Conservation (phyloP, 345 rosid species). For the Eucalyptus albens region DNA sequence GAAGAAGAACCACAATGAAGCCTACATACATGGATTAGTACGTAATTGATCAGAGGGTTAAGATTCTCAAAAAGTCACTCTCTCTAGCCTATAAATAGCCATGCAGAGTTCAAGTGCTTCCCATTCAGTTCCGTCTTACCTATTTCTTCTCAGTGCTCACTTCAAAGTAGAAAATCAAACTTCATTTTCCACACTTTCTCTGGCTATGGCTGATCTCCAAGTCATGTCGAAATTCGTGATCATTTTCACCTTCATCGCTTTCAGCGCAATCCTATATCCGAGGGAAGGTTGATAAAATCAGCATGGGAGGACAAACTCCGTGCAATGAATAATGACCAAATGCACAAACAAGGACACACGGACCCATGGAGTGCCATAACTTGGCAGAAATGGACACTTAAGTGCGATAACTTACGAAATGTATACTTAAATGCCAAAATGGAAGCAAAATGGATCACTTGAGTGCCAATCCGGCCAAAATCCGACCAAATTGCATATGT, state of each 20-base stretch:
- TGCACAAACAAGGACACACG: neutral
- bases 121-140: neutral
- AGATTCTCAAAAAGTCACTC: neutral
- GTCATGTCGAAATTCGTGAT: neutral
- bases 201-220: conserved; percentile 6
- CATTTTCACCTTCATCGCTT: conserved; percentile 4
- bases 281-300: conserved; percentile 20
- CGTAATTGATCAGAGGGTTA: neutral
- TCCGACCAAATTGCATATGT: no score
- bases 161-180: neutral
- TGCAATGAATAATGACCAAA: neutral
- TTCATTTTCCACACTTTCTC: neutral
- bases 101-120: neutral
- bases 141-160: neutral
- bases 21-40: neutral
- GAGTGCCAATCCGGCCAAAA: no score
- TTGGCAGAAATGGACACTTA: no score
- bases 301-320: neutral
- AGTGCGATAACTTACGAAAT: no score
- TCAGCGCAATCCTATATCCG: conserved; percentile 1
- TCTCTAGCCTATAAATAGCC: neutral
- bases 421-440: no score
- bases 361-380: no score
- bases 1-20: neutral
- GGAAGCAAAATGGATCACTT: no score